phyloP scores from a whole-genome alignment of 306 rosid species.

The Hippophae rhamnoides region DNA sequence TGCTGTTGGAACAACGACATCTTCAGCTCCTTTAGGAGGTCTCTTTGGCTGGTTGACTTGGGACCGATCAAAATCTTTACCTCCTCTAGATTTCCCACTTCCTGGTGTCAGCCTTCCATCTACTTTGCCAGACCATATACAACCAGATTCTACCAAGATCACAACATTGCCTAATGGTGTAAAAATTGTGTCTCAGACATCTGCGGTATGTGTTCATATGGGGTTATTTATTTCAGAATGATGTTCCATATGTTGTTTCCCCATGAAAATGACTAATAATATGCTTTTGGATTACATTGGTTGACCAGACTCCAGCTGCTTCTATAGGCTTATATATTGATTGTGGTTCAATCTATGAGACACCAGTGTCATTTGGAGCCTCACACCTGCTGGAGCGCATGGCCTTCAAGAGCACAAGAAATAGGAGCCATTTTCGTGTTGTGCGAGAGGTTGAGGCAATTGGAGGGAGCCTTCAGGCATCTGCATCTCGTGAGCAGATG shows the following conservation, averaged over 20 bases:
- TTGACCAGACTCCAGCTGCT: constrained; percentile 61
- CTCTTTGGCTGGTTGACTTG: constrained; percentile 71
- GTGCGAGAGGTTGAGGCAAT: constrained; percentile 91
- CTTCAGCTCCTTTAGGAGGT: constrained; percentile 56
- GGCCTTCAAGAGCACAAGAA: constrained; percentile 86
- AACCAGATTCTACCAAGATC: constrained; percentile 49
- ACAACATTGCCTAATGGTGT: constrained; percentile 77
- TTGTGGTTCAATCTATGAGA: constrained; percentile 78
- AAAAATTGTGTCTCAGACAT: constrained; percentile 67
- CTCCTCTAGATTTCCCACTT: constrained; percentile 66
- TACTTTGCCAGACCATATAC: constrained; percentile 72
- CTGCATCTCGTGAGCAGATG: constrained; percentile 91
- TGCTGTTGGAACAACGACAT: constrained; percentile 33
- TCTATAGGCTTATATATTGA: constrained; percentile 74
- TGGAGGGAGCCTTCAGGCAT: constrained; percentile 82
- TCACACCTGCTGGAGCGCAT: constrained; percentile 75
- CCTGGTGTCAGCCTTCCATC: constrained; percentile 55
- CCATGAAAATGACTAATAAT: neutral
- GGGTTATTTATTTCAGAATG: constrained; percentile 1
- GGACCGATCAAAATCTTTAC: constrained; percentile 36
- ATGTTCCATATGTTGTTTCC: neutral
- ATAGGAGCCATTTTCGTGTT: constrained; percentile 73
- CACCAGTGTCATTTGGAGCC: constrained; percentile 59
- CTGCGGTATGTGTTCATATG: constrained; percentile 34
- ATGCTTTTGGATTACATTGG: constrained; percentile 13